A percentile compares a stretch with the other conserved stretches of the same genome.
Conservation (phyloP, 139 green algal genomes). For the Protoeuglena noctilucae region DNA sequence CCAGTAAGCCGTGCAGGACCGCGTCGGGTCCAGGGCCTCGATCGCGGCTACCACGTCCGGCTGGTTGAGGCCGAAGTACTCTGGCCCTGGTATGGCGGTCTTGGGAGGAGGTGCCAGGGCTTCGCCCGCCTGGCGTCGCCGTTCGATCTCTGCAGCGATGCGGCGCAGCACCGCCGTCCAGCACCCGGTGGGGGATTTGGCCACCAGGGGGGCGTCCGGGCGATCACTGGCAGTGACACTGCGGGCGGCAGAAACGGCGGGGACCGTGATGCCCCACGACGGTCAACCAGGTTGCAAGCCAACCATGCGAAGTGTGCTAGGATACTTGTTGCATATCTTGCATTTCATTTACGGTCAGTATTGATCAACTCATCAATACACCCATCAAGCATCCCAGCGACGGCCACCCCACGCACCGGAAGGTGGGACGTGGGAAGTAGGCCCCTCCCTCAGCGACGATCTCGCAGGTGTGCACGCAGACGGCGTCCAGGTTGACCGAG, state of each 20-base stretch:
- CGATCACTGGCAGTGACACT: conserved; percentile 66
- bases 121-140: conserved; percentile 45
- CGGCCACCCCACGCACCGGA: conserved; percentile 11
- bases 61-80: conserved; percentile 88
- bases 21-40: conserved; percentile 58
- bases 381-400: no score
- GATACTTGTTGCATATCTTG: no score
- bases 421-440: conserved; percentile 8
- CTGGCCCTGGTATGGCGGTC: conserved; percentile 80
- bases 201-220: conserved; percentile 59
- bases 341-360: no score
- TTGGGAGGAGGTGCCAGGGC: conserved; percentile 67
- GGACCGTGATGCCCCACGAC: no score
- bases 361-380: no score
- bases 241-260: no score
- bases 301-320: no score
- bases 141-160: conserved; percentile 72
- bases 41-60: conserved; percentile 41
- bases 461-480: conserved; percentile 62
- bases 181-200: conserved; percentile 71
- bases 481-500: conserved; percentile 29
- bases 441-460: conserved; percentile 33
- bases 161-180: conserved; percentile 73
- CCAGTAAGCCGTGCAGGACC: conserved; percentile 58
- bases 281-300: no score